Base-by-base conservation (phyloP, 1,284 basidiomycete genomes). In the Cerioporus squamosus region DNA sequence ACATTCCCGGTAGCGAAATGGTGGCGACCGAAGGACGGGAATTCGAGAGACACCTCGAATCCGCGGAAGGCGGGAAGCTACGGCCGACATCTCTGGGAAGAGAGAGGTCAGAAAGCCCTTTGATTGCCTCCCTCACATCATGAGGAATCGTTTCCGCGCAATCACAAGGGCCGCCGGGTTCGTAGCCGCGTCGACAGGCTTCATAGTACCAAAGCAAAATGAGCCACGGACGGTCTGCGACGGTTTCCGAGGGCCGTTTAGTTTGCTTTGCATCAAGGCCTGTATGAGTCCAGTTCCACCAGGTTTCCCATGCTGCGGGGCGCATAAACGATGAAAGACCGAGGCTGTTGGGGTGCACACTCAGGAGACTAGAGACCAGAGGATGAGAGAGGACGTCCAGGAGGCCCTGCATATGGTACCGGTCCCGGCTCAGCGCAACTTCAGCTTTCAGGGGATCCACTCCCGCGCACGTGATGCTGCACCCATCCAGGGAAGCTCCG, bases 1-100 rank as follows among this genome's bases (percentile, higher is more conserved):
- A 83, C 74, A 82, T 81, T 38, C 82, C 79, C 24, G 59, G 61
- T 2, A 68, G 46, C 17, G 24, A 17, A 23, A n/a, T 7, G 8
- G 4, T 2, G 15, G 29, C 3, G 22, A 26, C 47, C 12, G 24
- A 36, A 36, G 33, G 14, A 36, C 33, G 33, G 33, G 12, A 36
- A 36, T 6, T 6, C 12, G 33, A 15, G 33, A 36, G 33, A 36
- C 12, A 10, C 3, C 8, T 36, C 9, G 33, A 15, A 12, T 12
- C 6, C 14, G 33, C 8, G 33, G 33, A 36, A 10, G 33, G 33
- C n/a, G 24, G 5, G 12, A 23, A 44, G 18, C 12, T 22, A 44
- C n/a, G 38, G 2, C 50, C 50, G 7, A 29, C 12, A n/a, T 48
- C 23, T 26, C 55, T 50, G 40, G 55, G 39, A 3, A 69, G 53